Percentiles rank a stretch among this genome's conserved stretches.
Evolutionary conservation across 2,329 filamentous ascomycete genomes (phyloP).

Genomic region (Epichloe amarillans): DNA sequence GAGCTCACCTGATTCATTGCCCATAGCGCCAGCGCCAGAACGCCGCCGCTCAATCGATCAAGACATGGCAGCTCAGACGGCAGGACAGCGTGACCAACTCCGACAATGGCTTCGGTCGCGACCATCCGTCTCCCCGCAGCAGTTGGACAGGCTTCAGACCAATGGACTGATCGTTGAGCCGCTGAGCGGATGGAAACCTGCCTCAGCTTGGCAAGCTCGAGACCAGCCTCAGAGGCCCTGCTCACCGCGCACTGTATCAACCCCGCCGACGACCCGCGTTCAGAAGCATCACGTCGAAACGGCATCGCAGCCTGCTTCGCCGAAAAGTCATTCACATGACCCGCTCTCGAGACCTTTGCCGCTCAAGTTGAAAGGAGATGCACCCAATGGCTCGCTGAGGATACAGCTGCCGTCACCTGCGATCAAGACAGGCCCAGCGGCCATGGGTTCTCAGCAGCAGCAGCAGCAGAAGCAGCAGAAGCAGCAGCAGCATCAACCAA

Average conservation of each 20-base stretch:
- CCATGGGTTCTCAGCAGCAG: conserved; percentile 8
- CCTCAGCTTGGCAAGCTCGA: conserved; percentile 7
- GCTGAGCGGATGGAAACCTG: conserved; percentile 5
- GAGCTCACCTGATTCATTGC: conserved; percentile 43
- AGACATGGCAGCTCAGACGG: conserved; percentile 18
- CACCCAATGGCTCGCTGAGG: conserved; percentile 6
- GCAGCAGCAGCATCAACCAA: conserved; percentile 1
- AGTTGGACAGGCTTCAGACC: conserved; percentile 7
- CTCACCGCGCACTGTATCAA: conserved; percentile 34
- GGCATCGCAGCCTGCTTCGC: conserved; percentile 17
- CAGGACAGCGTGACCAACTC: conserved; percentile 15
- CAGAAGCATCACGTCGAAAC: conserved; percentile 13
- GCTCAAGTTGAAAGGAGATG: conserved; percentile 28
- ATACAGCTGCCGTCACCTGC: conserved; percentile 10
- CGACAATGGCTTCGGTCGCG: background rate
- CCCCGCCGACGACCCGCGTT: conserved; percentile 34
- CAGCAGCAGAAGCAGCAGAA: conserved; percentile 4
- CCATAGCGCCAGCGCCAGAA: conserved; percentile 31
- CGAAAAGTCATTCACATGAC: conserved; percentile 38
- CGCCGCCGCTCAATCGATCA: conserved; percentile 16
- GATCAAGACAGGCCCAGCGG: conserved; percentile 13
- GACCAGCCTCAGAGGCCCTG: conserved; percentile 19
- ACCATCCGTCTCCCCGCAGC: background rate
- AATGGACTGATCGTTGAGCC: conserved; percentile 16
- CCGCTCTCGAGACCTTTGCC: conserved; percentile 28